Evolutionary conservation across 1,284 basidiomycete genomes (phyloP).

Genomic region (Ustilago loliicola): DNA sequence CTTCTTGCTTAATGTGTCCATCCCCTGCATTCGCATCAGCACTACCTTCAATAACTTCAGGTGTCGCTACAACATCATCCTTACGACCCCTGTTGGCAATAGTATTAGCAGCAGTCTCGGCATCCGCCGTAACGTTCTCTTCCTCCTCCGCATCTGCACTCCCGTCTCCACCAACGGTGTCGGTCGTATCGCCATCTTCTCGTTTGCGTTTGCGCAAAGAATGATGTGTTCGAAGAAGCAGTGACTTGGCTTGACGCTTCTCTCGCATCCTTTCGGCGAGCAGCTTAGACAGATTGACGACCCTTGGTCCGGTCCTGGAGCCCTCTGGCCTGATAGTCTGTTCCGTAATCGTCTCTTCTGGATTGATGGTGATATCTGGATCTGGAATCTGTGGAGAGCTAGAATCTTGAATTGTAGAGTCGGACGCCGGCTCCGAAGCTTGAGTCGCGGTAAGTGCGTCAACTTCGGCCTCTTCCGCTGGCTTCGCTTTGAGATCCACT

Average conservation of each 20-base stretch:
- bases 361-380: background rate
- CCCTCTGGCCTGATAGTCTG: background rate
- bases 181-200: background rate
- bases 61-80: background rate
- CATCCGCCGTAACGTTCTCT: slow-evolving; percentile 2
- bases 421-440: background rate
- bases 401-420: background rate
- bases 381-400: background rate
- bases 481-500: background rate
- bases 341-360: background rate
- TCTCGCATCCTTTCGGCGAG: slow-evolving; percentile 36
- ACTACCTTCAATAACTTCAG: background rate
- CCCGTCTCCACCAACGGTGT: background rate
- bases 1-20: background rate
- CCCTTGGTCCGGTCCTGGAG: background rate
- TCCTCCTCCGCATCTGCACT: background rate
- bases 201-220: slow-evolving; percentile 22
- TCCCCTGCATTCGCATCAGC: background rate
- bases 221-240: slow-evolving; percentile 41
- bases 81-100: slow-evolving; percentile 14
- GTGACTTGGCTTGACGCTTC: slow-evolving; percentile 30
- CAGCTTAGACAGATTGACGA: slow-evolving; percentile 30
- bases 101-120: slow-evolving; percentile 22
- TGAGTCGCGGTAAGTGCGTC: background rate
- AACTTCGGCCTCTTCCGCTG: background rate